These are phyloP conservation scores for Dissophora ornata DNA, from an alignment of 192 early-diverging fungal species.

Conservation along the genomic window DNA sequence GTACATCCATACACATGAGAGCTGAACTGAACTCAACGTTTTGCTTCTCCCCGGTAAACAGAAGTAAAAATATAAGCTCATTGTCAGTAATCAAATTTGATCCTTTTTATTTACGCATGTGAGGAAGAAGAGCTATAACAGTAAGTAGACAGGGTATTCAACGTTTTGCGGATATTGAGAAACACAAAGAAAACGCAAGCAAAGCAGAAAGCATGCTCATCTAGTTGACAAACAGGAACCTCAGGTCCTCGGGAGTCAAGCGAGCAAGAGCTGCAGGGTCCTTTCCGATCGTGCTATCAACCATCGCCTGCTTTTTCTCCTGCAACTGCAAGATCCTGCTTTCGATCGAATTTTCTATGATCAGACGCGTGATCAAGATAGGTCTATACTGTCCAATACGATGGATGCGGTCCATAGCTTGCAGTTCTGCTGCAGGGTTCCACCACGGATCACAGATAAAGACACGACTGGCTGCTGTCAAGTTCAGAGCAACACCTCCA, in stretches of 20 bases:
- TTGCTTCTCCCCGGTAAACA: no score
- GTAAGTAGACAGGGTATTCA: no score
- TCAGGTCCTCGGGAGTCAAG: constrained; percentile 80
- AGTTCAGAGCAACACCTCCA: constrained; percentile 91
- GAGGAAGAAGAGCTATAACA: no score
- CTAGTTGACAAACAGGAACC: constrained; percentile 86
- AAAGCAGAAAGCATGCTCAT: no score
- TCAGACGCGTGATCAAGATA: constrained; percentile 87
- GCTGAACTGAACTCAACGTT: no score
- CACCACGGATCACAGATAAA: constrained; percentile 76
- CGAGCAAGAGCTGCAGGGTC: constrained; percentile 81
- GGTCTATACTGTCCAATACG: constrained; percentile 92
- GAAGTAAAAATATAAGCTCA: no score
- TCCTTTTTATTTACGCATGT: no score
- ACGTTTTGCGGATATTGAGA: no score
- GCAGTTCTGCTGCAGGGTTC: constrained; percentile 79
- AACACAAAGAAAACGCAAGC: no score
- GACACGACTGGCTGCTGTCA: constrained; percentile 90
- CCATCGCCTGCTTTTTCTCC: constrained; percentile 93
- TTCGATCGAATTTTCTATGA: constrained; percentile 96
- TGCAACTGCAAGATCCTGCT: constrained; percentile 90
- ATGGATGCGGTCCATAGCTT: constrained; percentile 97
- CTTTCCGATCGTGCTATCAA: constrained; percentile 85
- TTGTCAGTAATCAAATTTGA: no score
- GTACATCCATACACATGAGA: no score